Evolutionary conservation across 2,329 filamentous ascomycete genomes (phyloP).

Genomic region (Cryphonectria naterciae): DNA sequence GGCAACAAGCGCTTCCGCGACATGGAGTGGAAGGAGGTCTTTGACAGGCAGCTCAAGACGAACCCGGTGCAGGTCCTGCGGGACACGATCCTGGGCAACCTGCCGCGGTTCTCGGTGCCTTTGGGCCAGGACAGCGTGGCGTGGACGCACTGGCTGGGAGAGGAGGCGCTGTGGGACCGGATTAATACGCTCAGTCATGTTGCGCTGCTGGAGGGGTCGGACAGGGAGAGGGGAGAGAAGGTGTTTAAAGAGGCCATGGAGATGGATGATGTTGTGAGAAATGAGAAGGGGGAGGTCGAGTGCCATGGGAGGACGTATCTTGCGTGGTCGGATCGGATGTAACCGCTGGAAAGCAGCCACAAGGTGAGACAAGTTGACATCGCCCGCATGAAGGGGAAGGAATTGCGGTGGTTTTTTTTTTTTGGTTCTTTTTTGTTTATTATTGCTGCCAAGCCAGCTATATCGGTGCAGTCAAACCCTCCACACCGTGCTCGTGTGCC

Average conservation of each 20-base stretch:
- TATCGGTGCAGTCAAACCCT: neutral
- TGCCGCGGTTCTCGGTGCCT: slow-evolving; percentile 62
- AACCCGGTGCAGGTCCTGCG: slow-evolving; percentile 56
- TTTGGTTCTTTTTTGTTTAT: neutral
- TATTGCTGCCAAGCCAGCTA: slow-evolving; percentile 1
- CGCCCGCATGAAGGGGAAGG: neutral
- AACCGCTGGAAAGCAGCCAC: slow-evolving; percentile 24
- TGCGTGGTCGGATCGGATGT: slow-evolving; percentile 61
- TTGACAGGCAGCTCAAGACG: slow-evolving; percentile 60
- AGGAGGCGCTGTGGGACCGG: slow-evolving; percentile 66
- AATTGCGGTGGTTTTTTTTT: neutral
- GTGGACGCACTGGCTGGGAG: slow-evolving; percentile 62
- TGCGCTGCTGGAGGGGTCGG: slow-evolving; percentile 57
- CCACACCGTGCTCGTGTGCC: neutral
- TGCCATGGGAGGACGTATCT: slow-evolving; percentile 68
- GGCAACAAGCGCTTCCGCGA: slow-evolving; percentile 68
- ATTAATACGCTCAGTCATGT: slow-evolving; percentile 71
- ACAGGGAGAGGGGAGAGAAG: slow-evolving; percentile 52
- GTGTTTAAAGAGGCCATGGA: slow-evolving; percentile 59
- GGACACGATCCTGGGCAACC: slow-evolving; percentile 44
- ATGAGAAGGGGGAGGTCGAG: slow-evolving; percentile 64
- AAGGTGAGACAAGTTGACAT: neutral
- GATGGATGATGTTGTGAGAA: slow-evolving; percentile 57
- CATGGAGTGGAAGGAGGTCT: slow-evolving; percentile 64
- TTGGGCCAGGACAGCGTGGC: slow-evolving; percentile 59